Percentiles rank a stretch among this genome's conserved stretches.
These are phyloP conservation scores for Geotrichum fermentans DNA, from an alignment of 1,139 yeast species.

Conservation along the genomic window DNA sequence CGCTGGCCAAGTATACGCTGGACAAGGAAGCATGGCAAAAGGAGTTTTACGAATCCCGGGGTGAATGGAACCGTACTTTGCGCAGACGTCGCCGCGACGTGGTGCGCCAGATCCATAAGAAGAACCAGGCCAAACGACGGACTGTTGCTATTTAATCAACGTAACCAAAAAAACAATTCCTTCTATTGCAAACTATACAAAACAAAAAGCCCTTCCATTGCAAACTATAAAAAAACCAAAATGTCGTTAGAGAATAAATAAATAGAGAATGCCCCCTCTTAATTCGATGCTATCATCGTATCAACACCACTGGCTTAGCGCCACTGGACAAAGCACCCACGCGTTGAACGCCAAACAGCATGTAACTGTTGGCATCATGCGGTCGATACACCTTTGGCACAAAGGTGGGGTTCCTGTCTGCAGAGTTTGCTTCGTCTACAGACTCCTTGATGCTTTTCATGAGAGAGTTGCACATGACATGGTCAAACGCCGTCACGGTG, in stretches of 20 bases:
- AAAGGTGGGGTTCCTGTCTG: constrained; percentile 8
- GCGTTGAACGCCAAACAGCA: constrained; percentile 17
- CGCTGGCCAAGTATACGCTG: constrained; percentile 38
- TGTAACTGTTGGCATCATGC: constrained; percentile 17
- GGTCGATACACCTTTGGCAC: constrained; percentile 18
- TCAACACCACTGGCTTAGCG: constrained; percentile 18
- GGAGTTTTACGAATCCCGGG: constrained; percentile 80
- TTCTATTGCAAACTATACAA: neutral
- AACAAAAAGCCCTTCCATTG: neutral
- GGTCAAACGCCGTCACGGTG: constrained; percentile 39
- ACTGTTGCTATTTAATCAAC: constrained; percentile 12
- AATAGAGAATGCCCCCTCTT: neutral
- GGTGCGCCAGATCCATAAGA: constrained; percentile 51
- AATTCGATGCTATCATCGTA: constrained; percentile 2
- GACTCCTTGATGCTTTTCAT: constrained; percentile 37
- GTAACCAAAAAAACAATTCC: neutral
- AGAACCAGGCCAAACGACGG: constrained; percentile 21
- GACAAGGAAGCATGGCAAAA: constrained; percentile 57
- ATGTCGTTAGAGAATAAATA: neutral
- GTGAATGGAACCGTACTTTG: constrained; percentile 71
- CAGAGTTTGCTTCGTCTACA: constrained; percentile 32
- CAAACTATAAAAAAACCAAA: neutral
- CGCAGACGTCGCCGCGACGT: constrained; percentile 74
- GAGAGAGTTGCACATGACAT: constrained; percentile 37
- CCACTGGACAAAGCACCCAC: constrained; percentile 18